Evolutionary conservation across 2,329 filamentous ascomycete species (phyloP), one percentile per base, ranked within the genome.

Genomic region (Nemania sp.): DNA sequence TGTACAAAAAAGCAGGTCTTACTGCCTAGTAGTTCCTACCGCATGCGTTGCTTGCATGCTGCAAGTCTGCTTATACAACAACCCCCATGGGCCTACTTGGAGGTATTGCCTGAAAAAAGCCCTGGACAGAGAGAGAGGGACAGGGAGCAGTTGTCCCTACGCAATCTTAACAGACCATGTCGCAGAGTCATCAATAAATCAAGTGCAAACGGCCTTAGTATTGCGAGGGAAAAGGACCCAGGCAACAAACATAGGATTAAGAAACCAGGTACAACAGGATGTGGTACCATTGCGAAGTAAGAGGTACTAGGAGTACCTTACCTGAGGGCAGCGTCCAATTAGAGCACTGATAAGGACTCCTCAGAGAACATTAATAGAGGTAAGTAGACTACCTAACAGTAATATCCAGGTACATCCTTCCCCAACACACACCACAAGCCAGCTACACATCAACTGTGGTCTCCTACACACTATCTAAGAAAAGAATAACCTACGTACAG

Each of bases 401-500:
- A 2, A 27, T 26, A 41, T 15, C 35, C 27, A 56, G 18, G 20
- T 32, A 59, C 41, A 20, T 35, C 24, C 56, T 24, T 53, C 26
- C 24, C 20, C 58, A 62, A 27, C 24, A 43, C 24, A 43, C 32
- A 29, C 43, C 38, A 20, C 41, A 15, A n/a, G 49, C 10, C 27
- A 41, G 20, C 41, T 35, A 24, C 56, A 11, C 45, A 15, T 18
- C 13, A 2, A 51, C n/a, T 18, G 47, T 51, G 18, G 15, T 26
- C 41, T n/a, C n/a, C 5, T 45, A 45, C 13, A 3, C 15, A 45
- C 27, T 27, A 32, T n/a, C 61, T 54, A 49, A 61, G 51, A 51
- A 58, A 58, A 60, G 52, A 29, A 11, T 5, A 11, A 18, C 2
- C n/a, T n/a, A n/a, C n/a, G n/a, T n/a, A 68, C 68, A 49, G 66